Evolutionary conservation across 306 rosid genomes (phyloP).

Genomic region (Vigna reflexopilosa): DNA sequence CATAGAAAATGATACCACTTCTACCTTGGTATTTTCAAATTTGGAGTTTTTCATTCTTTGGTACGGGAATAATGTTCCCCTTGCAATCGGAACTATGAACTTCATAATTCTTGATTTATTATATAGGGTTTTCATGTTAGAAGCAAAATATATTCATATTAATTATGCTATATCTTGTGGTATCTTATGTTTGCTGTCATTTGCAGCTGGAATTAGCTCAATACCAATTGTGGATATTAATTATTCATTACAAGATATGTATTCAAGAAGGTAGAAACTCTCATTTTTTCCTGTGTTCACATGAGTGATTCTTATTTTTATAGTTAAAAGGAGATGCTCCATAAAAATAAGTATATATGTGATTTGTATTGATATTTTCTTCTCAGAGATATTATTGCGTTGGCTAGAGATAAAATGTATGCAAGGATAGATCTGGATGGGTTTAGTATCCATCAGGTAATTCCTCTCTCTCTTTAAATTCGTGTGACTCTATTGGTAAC

Average conservation of each 20-base stretch:
- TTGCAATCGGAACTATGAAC: constrained; percentile 22
- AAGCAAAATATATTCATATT: constrained; percentile 26
- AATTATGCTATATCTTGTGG: constrained; percentile 27
- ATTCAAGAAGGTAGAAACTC: constrained; percentile 62
- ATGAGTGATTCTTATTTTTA: constrained; percentile 24
- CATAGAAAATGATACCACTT: neutral
- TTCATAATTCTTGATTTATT: constrained; percentile 15
- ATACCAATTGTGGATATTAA: constrained; percentile 67
- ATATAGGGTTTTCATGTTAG: constrained; percentile 7
- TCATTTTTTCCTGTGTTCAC: neutral
- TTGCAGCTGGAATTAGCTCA: constrained; percentile 75
- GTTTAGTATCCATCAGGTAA: constrained; percentile 68
- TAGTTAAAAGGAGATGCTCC: neutral
- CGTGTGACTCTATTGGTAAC: constrained; percentile 6
- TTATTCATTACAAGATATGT: constrained; percentile 59
- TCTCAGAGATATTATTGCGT: constrained; percentile 69
- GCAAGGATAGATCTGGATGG: constrained; percentile 56
- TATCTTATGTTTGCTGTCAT: constrained; percentile 33
- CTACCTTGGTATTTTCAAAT: neutral
- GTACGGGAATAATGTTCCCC: constrained; percentile 3
- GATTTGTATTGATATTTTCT: constrained; percentile 31
- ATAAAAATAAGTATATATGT: constrained; percentile 17
- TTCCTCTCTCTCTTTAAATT: constrained; percentile 26
- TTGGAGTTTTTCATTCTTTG: constrained; percentile 2
- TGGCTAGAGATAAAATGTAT: constrained; percentile 65